These are phyloP conservation scores for Leccinum rimulosum DNA, from an alignment of 768 basidiomycete genomes.

Conservation along the genomic window DNA sequence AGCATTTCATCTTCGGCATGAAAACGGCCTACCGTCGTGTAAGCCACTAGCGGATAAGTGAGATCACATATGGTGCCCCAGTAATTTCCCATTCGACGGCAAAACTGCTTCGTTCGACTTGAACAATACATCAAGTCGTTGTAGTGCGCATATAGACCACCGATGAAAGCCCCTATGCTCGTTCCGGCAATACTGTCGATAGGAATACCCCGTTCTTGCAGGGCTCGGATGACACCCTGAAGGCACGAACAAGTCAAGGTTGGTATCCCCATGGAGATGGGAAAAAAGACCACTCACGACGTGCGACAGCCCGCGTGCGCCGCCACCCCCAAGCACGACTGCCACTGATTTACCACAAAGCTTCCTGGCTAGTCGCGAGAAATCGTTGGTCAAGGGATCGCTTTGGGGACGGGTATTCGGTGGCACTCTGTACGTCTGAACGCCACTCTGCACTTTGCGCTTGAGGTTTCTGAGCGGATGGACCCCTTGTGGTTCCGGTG, in stretches of 20 bases:
- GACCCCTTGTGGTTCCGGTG: slow-evolving; percentile 85
- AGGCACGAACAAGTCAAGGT: slow-evolving; percentile 8
- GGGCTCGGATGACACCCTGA: slow-evolving; percentile 87
- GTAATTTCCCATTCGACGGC: slow-evolving; percentile 87
- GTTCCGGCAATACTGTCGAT: slow-evolving; percentile 95
- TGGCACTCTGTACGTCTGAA: slow-evolving; percentile 77
- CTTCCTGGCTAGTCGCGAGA: slow-evolving; percentile 84
- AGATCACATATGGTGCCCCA: slow-evolving; percentile 94
- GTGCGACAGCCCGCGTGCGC: slow-evolving; percentile 85
- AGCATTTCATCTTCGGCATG: neutral
- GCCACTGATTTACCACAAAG: slow-evolving; percentile 94
- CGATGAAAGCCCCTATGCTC: slow-evolving; percentile 90
- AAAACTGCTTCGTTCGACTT: slow-evolving; percentile 89
- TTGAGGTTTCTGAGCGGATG: slow-evolving; percentile 89
- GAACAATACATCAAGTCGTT: slow-evolving; percentile 85
- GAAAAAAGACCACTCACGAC: slow-evolving; percentile 42
- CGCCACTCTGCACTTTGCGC: slow-evolving; percentile 85
- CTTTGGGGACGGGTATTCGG: slow-evolving; percentile 67
- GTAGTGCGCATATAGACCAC: slow-evolving; percentile 92
- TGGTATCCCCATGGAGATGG: slow-evolving; percentile 9
- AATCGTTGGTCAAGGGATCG: slow-evolving; percentile 84
- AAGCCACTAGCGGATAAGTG: slow-evolving; percentile 73
- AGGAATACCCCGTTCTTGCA: slow-evolving; percentile 90
- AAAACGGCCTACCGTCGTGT: slow-evolving; percentile 56
- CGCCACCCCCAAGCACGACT: slow-evolving; percentile 95